Base-by-base conservation (phyloP, 345 rosid genomes). In the Excoecaria agallocha region DNA sequence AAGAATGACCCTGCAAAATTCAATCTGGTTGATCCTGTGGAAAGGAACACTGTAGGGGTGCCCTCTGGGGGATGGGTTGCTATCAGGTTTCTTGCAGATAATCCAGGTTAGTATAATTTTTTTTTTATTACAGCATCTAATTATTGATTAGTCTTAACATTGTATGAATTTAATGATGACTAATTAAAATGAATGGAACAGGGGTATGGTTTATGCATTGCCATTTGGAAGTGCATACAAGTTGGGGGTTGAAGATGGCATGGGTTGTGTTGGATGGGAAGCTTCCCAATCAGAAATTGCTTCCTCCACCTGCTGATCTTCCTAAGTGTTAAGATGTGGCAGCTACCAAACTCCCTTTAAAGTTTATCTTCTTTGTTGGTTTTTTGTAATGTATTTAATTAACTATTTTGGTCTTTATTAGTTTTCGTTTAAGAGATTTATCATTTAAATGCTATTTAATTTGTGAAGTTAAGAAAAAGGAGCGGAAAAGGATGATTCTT, bases 31-130 rank as follows among this genome's bases (percentile, higher is more conserved):
- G 71, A 68, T 25, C 71, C 71, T 8, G 45, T 50, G 1, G 71
- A 68, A 8, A 49, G 71, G 43, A 68, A 68, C 1, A 68, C 59
- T 6, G 45, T 68, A 9, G 71, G 71, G 1, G 71, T 68, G 19
- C 71, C 71, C 43, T 50, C 71, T 16, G 71, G 60, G 0, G 71
- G 71, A 1, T 68, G 60, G 71, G 59, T 68, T 17, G 71, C 60
- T 3, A 51, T 68, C 15, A 41, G 60, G 22, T 68, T 68, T 30
- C 46, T 68, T 1, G 71, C 60, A 19, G 59, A 51, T 57, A 68
- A 68, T 6, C 71, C 71, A 68, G 71, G 71, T 64, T 63, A 20
- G 48, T 63, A 20, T 6, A 24, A 17, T n/a, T n/a, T n/a, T 0
- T 8, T 5, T 2, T 30, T 30, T 1, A 30, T 30, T 30, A 2